A percentile compares a stretch with the other conserved stretches of the same genome.
Conservation (phyloP, 1,139 yeast species). For the Scheffersomyces lignicola region DNA sequence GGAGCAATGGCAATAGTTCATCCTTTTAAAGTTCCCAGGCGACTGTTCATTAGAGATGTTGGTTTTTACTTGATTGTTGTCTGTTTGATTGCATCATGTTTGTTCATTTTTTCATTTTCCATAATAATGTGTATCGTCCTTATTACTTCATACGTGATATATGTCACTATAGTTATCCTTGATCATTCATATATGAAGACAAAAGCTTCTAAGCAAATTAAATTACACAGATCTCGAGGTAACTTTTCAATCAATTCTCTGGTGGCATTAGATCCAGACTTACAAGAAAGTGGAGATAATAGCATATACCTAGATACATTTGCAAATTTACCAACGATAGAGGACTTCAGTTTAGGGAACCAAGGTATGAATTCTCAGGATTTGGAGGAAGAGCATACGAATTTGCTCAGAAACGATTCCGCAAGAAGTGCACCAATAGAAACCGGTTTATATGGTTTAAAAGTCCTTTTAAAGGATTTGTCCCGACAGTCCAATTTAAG, state of each 20-base stretch:
- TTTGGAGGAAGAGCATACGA: constrained; percentile 10
- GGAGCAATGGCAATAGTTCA: constrained; percentile 71
- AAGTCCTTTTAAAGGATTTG: constrained; percentile 33
- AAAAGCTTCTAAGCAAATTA: constrained; percentile 17
- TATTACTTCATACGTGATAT: constrained; percentile 49
- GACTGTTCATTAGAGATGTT: constrained; percentile 56
- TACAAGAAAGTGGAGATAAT: constrained; percentile 12
- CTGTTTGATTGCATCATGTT: constrained; percentile 37
- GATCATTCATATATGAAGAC: constrained; percentile 27
- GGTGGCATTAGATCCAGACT: constrained; percentile 2
- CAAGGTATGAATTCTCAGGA: constrained; percentile 23
- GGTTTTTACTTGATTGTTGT: constrained; percentile 51
- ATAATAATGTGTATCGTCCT: constrained; percentile 47
- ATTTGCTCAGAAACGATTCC: constrained; percentile 10
- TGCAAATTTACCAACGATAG: constrained; percentile 33
- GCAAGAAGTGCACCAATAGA: constrained; percentile 10
- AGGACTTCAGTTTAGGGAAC: constrained; percentile 22
- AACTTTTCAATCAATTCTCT: constrained; percentile 13
- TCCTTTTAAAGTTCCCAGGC: constrained; percentile 60
- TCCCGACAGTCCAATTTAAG: constrained; percentile 25
- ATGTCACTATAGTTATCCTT: constrained; percentile 48
- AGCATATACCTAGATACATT: constrained; percentile 24
- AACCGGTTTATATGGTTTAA: constrained; percentile 37
- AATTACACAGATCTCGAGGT: constrained; percentile 32
- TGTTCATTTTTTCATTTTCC: constrained; percentile 47